Conservation (phyloP, 2,329 filamentous ascomycete species). For the Apiospora kogelbergensis region DNA sequence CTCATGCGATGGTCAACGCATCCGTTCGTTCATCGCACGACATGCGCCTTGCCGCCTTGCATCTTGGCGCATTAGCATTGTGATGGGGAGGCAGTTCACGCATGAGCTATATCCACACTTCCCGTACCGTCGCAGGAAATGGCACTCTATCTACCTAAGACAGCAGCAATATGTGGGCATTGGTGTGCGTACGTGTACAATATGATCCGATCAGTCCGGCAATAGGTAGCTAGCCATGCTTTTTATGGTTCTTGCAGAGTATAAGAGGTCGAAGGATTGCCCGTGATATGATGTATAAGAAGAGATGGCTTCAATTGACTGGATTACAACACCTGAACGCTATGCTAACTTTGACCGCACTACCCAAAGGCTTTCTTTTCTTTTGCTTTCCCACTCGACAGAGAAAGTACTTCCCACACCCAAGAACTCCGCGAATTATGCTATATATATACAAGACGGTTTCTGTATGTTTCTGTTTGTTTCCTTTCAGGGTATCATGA, state of each 20-base stretch:
- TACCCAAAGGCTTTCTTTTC: not conserved
- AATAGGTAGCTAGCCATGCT: not conserved
- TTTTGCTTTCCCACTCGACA: not conserved
- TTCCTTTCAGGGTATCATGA: not conserved
- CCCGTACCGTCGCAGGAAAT: not conserved
- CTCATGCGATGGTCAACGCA: not conserved
- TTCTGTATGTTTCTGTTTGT: not conserved
- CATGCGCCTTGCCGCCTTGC: not conserved
- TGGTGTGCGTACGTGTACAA: not conserved
- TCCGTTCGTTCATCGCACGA: not conserved
- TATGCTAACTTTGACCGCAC: not conserved
- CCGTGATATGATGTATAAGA: not conserved
- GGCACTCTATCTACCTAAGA: not conserved
- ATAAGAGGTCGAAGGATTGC: too few species aligned
- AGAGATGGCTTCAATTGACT: constrained; percentile 5
- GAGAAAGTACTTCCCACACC: not conserved
- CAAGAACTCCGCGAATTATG: not conserved
- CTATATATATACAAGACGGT: not conserved
- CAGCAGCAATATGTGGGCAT: not conserved
- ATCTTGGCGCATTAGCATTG: not conserved
- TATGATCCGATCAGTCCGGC: not conserved
- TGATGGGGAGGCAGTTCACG: not conserved
- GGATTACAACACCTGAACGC: constrained; percentile 1
- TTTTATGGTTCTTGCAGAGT: too few species aligned
- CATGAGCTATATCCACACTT: not conserved